Percentiles rank a stretch among this genome's conserved stretches.
phyloP scores from a whole-genome alignment of 805 yeast species.

The Clavispora fructus region DNA sequence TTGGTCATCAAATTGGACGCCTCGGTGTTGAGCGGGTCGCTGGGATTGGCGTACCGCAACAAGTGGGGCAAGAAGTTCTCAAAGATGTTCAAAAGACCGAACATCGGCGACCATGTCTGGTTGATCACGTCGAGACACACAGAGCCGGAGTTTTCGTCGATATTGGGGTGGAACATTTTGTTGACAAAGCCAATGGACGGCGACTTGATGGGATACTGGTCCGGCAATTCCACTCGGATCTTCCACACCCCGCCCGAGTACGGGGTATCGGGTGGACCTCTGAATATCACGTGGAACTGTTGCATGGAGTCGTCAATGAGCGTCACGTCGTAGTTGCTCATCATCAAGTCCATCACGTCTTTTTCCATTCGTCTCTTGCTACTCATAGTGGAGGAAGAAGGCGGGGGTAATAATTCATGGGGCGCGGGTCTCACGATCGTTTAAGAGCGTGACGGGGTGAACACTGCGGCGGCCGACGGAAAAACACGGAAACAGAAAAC shows the following conservation, averaged over 20 bases:
- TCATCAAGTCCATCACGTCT: conserved; percentile 93
- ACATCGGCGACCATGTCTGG: conserved; percentile 98
- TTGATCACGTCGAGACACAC: conserved; percentile 95
- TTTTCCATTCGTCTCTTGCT: conserved; percentile 76
- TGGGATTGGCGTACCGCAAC: conserved; percentile 85
- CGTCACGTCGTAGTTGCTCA: conserved; percentile 88
- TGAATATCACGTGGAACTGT: conserved; percentile 78
- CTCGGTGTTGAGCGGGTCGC: conserved; percentile 88
- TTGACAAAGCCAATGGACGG: conserved; percentile 94
- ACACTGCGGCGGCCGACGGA: neutral
- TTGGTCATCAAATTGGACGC: conserved; percentile 77
- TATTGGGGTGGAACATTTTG: conserved; percentile 91
- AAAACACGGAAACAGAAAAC: neutral
- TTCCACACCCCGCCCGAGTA: conserved; percentile 89
- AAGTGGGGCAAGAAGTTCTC: conserved; percentile 92
- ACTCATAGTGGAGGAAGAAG: conserved; percentile 9
- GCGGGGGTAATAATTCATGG: neutral
- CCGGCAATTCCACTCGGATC: conserved; percentile 88
- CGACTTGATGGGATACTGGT: conserved; percentile 90
- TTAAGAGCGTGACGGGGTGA: neutral
- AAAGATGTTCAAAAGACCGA: conserved; percentile 83
- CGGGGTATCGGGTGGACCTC: conserved; percentile 79
- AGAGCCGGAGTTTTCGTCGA: conserved; percentile 84
- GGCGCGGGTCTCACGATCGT: neutral
- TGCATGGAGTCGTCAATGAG: conserved; percentile 73